These are phyloP conservation scores for Xerocomus amazonicus DNA, from an alignment of 1,284 basidiomycete species.

Conservation along the genomic window DNA sequence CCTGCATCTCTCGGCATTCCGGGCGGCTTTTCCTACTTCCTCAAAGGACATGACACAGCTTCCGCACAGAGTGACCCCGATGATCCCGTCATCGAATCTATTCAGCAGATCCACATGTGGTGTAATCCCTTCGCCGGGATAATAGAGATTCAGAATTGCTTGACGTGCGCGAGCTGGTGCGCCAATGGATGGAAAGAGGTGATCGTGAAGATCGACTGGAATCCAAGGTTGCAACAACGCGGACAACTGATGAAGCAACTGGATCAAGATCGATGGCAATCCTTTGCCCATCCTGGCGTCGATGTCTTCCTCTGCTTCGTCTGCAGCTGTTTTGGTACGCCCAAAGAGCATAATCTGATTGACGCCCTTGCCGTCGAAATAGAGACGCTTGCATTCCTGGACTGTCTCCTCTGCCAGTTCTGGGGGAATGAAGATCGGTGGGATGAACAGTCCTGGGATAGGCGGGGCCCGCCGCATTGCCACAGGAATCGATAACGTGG, in stretches of 20 bases:
- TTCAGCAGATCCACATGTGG: slow-evolving; percentile 74
- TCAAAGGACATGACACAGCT: slow-evolving; percentile 73
- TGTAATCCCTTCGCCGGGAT: slow-evolving; percentile 75
- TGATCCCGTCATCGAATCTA: slow-evolving; percentile 77
- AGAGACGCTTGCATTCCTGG: slow-evolving; percentile 52
- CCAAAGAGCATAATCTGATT: slow-evolving; percentile 82
- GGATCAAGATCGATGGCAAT: slow-evolving; percentile 52
- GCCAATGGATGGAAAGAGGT: slow-evolving; percentile 48
- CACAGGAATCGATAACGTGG: slow-evolving; percentile 10
- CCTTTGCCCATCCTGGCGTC: slow-evolving; percentile 33
- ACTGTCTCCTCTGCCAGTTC: slow-evolving; percentile 50
- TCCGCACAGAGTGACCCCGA: slow-evolving; percentile 71
- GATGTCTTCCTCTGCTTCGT: slow-evolving; percentile 12
- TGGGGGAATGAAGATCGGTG: slow-evolving; percentile 46
- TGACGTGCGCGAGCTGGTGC: slow-evolving; percentile 55
- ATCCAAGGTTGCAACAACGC: slow-evolving; percentile 45
- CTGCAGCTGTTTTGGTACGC: slow-evolving; percentile 32
- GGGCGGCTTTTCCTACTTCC: slow-evolving; percentile 20
- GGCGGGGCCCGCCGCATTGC: slow-evolving; percentile 41
- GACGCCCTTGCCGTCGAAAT: slow-evolving; percentile 48
- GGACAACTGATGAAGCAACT: slow-evolving; percentile 52
- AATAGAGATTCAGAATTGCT: slow-evolving; percentile 77
- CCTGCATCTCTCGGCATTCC: not conserved
- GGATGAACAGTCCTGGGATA: slow-evolving; percentile 61
- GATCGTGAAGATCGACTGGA: slow-evolving; percentile 43